Percentiles rank a stretch among this genome's conserved stretches.
Conservation (phyloP, 805 yeast genomes). For the Torulaspora quercuum region DNA sequence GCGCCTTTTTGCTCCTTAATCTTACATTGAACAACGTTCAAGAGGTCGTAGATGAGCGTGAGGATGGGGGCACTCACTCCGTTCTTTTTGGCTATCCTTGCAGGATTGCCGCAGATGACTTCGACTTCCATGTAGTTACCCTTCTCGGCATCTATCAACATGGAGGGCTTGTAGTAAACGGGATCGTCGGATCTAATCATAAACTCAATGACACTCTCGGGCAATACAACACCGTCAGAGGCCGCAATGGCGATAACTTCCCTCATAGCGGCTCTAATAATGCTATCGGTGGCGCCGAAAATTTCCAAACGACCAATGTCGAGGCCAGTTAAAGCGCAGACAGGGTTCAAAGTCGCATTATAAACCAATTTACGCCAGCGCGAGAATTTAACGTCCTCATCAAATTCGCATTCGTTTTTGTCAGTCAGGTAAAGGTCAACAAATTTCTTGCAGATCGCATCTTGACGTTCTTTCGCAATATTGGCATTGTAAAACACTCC, state of each 20-base stretch:
- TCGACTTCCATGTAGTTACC: conserved; percentile 70
- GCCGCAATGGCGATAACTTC: conserved; percentile 65
- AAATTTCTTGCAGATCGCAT: conserved; percentile 42
- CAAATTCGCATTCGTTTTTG: conserved; percentile 41
- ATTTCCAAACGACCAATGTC: conserved; percentile 55
- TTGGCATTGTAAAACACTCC: conserved; percentile 48
- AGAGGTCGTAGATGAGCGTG: conserved; percentile 51
- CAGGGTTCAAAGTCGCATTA: conserved; percentile 64
- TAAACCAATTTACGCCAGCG: conserved; percentile 69
- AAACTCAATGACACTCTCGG: conserved; percentile 45
- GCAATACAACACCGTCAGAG: conserved; percentile 59
- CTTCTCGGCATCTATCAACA: conserved; percentile 64
- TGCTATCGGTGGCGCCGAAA: conserved; percentile 41
- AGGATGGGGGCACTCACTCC: conserved; percentile 60
- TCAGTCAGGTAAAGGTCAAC: conserved; percentile 46
- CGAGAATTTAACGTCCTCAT: conserved; percentile 46
- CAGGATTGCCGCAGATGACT: conserved; percentile 64
- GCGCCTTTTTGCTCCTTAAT: conserved; percentile 55
- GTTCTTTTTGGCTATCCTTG: conserved; percentile 46
- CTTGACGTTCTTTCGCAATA: conserved; percentile 25
- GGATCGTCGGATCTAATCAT: conserved; percentile 60
- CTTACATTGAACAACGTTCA: conserved; percentile 59
- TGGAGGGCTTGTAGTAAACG: conserved; percentile 62
- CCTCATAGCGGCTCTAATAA: conserved; percentile 59
- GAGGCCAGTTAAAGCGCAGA: conserved; percentile 54